These are phyloP conservation scores for Xylaria telfairii DNA, from an alignment of 495 filamentous ascomycete genomes.

Conservation along the genomic window DNA sequence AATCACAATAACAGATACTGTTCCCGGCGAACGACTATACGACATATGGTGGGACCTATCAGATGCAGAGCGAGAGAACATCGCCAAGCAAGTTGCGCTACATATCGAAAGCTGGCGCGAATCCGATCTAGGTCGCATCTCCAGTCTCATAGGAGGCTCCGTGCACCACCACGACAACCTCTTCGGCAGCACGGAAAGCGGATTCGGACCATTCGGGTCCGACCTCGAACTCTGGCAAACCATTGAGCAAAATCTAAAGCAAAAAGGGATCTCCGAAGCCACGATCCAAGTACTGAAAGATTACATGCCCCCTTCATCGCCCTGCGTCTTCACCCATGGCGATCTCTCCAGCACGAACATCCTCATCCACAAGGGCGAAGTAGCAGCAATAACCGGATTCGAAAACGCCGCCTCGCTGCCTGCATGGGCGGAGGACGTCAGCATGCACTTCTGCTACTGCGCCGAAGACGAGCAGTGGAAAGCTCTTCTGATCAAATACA, in stretches of 20 bases:
- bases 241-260: constrained; percentile 22
- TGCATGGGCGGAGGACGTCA: constrained; percentile 35
- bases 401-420: constrained; percentile 36
- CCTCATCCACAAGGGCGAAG: constrained; percentile 25
- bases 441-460: constrained; percentile 35
- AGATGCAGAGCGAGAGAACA: constrained; percentile 22
- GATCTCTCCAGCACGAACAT: constrained; percentile 34
- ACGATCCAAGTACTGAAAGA: constrained; percentile 25
- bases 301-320: constrained; percentile 35
- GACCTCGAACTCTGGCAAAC: constrained; percentile 31
- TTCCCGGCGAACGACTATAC: constrained; percentile 31
- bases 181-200: constrained; percentile 22
- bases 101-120: constrained; percentile 30
- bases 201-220: constrained; percentile 32
- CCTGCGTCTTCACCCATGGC: constrained; percentile 36
- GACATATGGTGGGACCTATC: constrained; percentile 37
- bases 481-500: constrained; percentile 29
- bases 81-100: constrained; percentile 30
- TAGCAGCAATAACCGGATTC: constrained; percentile 32
- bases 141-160: constrained; percentile 27
- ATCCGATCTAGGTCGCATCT: constrained; percentile 29
- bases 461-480: constrained; percentile 40
- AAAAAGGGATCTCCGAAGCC: constrained; percentile 20
- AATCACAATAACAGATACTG: constrained; percentile 31
- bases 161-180: constrained; percentile 30